phyloP scores from a whole-genome alignment of 257 asterid genomes.

The Fraxinus pennsylvanica region DNA sequence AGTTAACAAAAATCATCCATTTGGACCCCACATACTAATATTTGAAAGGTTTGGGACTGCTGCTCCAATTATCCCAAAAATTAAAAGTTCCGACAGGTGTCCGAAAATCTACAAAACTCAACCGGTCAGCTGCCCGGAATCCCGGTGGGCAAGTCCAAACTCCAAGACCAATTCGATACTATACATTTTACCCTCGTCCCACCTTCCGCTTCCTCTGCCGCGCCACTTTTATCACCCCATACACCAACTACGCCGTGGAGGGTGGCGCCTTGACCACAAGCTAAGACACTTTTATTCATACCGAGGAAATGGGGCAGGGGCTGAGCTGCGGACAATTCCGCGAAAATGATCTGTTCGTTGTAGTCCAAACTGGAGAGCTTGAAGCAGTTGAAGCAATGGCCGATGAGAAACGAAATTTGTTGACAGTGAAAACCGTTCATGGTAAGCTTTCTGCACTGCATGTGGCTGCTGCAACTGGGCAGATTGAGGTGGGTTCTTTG shows the following conservation, averaged over 20 bases:
- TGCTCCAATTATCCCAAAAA: too few relatives aligned
- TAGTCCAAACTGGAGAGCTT: slow-evolving; percentile 72
- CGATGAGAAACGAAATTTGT: slow-evolving; percentile 48
- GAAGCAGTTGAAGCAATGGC: slow-evolving; percentile 56
- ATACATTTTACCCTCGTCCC: slow-evolving; percentile 8
- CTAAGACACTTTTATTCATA: slow-evolving; percentile 18
- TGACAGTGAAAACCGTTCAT: slow-evolving; percentile 37
- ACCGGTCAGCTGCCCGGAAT: background rate
- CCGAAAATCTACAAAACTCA: background rate
- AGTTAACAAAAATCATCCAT: too few relatives aligned
- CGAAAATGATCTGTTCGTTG: slow-evolving; percentile 52
- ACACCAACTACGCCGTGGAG: slow-evolving; percentile 49
- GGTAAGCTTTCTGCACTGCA: slow-evolving; percentile 65
- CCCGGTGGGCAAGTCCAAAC: background rate
- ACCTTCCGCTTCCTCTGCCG: background rate
- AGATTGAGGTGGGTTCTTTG: slow-evolving; percentile 55
- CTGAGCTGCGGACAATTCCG: slow-evolving; percentile 53
- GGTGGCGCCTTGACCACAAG: slow-evolving; percentile 52
- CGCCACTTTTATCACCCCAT: slow-evolving; percentile 34
- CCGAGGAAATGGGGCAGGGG: slow-evolving; percentile 61
- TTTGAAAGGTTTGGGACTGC: too few relatives aligned
- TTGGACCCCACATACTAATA: too few relatives aligned
- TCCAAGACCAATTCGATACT: background rate
- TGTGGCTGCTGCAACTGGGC: slow-evolving; percentile 72
- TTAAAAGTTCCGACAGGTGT: background rate